Evolutionary conservation across 106 monocot genomes (phyloP).

Genomic region (Acorus gramineus): DNA sequence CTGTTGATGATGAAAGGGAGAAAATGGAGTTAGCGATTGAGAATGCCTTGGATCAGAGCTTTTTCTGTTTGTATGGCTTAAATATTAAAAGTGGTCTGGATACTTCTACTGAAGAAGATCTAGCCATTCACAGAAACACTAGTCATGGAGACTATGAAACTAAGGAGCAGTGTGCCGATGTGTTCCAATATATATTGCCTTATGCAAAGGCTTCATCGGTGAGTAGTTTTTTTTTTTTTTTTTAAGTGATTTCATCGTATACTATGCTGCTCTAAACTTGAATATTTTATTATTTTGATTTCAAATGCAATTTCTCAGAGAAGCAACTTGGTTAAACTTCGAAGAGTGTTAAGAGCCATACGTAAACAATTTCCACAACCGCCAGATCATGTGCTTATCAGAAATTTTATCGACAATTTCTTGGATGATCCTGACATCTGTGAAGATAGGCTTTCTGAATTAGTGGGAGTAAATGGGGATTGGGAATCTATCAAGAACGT

Average conservation of each 20-base stretch:
- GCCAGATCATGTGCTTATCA: constrained; percentile 56
- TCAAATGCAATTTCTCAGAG: constrained; percentile 27
- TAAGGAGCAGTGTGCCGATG: constrained; percentile 98
- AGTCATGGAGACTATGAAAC: constrained; percentile 96
- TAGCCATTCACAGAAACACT: constrained; percentile 81
- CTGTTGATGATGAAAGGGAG: constrained; percentile 47
- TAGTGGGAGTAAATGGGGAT: constrained; percentile 32
- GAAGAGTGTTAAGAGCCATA: constrained; percentile 84
- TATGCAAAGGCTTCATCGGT: constrained; percentile 90
- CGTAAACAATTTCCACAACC: constrained; percentile 94
- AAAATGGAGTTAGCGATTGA: constrained; percentile 68
- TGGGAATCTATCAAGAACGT: constrained; percentile 38
- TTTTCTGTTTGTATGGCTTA: constrained; percentile 97
- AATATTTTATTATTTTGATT: not conserved
- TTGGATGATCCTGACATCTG: constrained; percentile 62
- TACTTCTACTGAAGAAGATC: constrained; percentile 90
- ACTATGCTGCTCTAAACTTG: no score
- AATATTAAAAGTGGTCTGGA: constrained; percentile 68
- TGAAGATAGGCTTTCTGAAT: constrained; percentile 64
- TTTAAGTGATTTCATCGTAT: not conserved
- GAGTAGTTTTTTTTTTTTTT: constrained; percentile 14
- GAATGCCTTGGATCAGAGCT: constrained; percentile 84
- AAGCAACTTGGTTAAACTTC: constrained; percentile 84
- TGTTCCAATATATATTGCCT: constrained; percentile 91
- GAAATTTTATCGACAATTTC: constrained; percentile 59